phyloP scores from a whole-genome alignment of 495 filamentous ascomycete genomes.

The Hypoxylon perforatum region DNA sequence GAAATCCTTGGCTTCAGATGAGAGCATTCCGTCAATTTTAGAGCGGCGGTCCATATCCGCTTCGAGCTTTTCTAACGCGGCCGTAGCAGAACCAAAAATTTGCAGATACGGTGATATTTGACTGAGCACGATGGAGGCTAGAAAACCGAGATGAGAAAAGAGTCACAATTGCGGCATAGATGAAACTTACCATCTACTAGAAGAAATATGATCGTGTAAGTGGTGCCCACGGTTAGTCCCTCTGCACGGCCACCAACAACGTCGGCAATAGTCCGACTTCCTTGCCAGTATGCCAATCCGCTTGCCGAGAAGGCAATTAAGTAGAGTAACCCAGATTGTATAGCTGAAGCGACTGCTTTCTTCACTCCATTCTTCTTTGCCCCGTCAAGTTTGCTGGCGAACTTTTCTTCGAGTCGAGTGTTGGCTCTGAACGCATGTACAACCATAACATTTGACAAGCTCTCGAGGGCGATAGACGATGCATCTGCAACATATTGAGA shows the following conservation, averaged over 20 bases:
- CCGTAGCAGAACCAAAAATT: constrained; percentile 66
- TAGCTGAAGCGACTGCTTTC: constrained; percentile 67
- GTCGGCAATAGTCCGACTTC: constrained; percentile 63
- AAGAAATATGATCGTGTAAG: constrained; percentile 74
- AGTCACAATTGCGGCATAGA: not conserved
- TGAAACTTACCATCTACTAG: constrained; percentile 68
- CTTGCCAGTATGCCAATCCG: constrained; percentile 75
- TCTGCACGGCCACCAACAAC: constrained; percentile 52
- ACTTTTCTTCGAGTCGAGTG: constrained; percentile 62
- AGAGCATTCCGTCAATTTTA: constrained; percentile 59
- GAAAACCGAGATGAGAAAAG: constrained; percentile 11
- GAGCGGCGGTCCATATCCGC: constrained; percentile 64
- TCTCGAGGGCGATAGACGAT: constrained; percentile 58
- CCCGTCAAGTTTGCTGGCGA: constrained; percentile 56
- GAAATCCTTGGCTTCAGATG: constrained; percentile 49
- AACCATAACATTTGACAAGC: constrained; percentile 57
- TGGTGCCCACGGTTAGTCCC: constrained; percentile 63
- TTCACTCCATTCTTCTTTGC: constrained; percentile 65
- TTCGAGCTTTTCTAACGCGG: constrained; percentile 56
- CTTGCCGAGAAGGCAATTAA: constrained; percentile 74
- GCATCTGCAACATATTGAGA: constrained; percentile 55
- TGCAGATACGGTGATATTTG: constrained; percentile 72
- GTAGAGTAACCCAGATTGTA: constrained; percentile 73
- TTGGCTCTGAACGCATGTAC: constrained; percentile 63
- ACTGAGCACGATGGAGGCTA: constrained; percentile 70